Evolutionary conservation across 305 asterid species (phyloP).

Genomic region (Stenogyne calaminthoides): DNA sequence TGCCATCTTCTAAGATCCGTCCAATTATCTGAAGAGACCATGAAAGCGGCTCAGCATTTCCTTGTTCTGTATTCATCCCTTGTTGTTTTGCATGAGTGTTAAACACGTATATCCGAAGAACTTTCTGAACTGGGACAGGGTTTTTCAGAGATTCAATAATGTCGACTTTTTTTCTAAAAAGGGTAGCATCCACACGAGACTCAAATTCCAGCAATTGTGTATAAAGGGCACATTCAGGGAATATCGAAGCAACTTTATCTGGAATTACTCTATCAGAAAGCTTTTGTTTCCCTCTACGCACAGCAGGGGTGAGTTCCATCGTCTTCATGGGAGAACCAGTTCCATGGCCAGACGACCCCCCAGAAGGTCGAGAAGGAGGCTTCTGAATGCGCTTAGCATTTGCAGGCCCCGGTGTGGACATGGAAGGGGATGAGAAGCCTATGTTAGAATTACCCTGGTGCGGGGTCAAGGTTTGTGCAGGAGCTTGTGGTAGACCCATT

Average conservation of each 20-base stretch:
- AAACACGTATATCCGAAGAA: constrained; percentile 69
- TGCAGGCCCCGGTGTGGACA: constrained; percentile 54
- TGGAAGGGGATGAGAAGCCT: constrained; percentile 51
- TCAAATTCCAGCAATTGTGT: constrained; percentile 74
- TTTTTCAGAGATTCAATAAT: constrained; percentile 40
- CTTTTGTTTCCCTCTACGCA: constrained; percentile 66
- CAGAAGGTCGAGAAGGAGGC: constrained; percentile 78
- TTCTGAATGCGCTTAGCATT: constrained; percentile 53
- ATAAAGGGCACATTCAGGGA: constrained; percentile 87
- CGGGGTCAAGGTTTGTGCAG: constrained; percentile 33
- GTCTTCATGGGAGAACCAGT: constrained; percentile 84
- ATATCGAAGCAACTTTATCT: constrained; percentile 56
- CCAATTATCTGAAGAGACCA: constrained; percentile 86
- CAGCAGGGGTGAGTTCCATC: constrained; percentile 90
- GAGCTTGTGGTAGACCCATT: constrained; percentile 38
- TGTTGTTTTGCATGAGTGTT: constrained; percentile 64
- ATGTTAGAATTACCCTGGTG: constrained; percentile 35
- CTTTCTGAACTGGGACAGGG: constrained; percentile 34
- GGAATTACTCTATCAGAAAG: constrained; percentile 66
- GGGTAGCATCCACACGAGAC: constrained; percentile 71
- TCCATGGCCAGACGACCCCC: constrained; percentile 70
- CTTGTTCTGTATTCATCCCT: constrained; percentile 34
- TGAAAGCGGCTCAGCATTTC: constrained; percentile 58
- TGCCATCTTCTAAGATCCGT: constrained; percentile 69
- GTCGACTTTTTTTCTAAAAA: constrained; percentile 69